phyloP scores from a whole-genome alignment of 2,329 filamentous ascomycete genomes.

The Cercospora sp. region DNA sequence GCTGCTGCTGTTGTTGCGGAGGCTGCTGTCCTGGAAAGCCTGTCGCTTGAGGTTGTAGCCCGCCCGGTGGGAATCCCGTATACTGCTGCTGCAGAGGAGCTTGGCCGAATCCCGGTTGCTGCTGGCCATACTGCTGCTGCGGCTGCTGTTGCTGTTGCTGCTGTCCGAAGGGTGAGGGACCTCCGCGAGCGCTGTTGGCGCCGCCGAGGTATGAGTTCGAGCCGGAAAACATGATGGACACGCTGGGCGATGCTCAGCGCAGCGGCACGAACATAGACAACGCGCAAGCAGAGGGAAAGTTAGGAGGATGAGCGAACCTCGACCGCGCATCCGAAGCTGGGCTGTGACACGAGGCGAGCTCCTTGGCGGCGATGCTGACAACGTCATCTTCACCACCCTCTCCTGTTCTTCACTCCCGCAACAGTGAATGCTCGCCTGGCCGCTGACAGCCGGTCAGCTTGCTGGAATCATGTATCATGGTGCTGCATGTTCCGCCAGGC shows the following conservation, averaged over 20 bases:
- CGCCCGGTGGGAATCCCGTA: constrained; percentile 60
- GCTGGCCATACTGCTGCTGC: constrained; percentile 47
- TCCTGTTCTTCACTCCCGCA: not conserved
- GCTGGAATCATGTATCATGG: not conserved
- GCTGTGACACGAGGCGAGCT: constrained; percentile 5
- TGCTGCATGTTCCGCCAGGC: too few species aligned
- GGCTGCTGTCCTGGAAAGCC: constrained; percentile 37
- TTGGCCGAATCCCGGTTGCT: constrained; percentile 57
- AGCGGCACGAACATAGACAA: not conserved
- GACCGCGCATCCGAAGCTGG: constrained; percentile 10
- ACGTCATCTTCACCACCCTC: constrained; percentile 2
- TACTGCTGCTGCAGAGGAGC: constrained; percentile 63
- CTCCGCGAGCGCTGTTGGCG: constrained; percentile 71
- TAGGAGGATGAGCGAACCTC: constrained; percentile 3
- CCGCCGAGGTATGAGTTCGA: constrained; percentile 83
- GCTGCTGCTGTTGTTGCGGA: constrained; percentile 39
- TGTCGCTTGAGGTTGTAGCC: constrained; percentile 40
- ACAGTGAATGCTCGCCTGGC: not conserved
- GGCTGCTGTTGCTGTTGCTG: constrained; percentile 42
- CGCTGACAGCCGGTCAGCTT: constrained; percentile 2
- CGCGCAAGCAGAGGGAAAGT: not conserved
- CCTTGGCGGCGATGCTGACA: not conserved
- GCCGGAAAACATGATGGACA: constrained; percentile 75
- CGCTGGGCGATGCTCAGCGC: constrained; percentile 17
- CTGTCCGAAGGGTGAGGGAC: constrained; percentile 59